Evolutionary conservation across 192 early-diverging fungal genomes (phyloP), one percentile per base, ranked within the genome.

Genomic region (Linnemannia schmuckeri): DNA sequence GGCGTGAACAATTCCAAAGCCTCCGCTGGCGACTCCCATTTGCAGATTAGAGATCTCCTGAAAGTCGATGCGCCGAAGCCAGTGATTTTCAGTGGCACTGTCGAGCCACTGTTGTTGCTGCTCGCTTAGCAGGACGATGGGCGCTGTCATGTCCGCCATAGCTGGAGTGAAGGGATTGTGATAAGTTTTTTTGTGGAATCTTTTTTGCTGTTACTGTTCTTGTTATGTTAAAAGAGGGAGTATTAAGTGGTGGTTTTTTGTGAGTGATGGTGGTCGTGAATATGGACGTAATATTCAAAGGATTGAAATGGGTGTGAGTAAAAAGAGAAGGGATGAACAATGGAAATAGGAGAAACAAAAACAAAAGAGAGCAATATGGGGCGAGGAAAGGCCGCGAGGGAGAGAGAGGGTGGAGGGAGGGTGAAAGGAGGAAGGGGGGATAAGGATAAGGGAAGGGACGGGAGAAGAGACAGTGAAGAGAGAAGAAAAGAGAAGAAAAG

Each of bases 71-170:
- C 66, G 85, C 4, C 85, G 75, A 30, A 87, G 78, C 35, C 81
- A 80, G n/a, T 75, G 78, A 49, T 76, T 77, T 2, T 81, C 70
- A 22, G 81, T 75, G 76, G 76, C 85, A 18, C 54, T 73, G 6
- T 87, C 85, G 72, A 87, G 85, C 85, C 85, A 87, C 41, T 87
- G 85, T 52, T 81, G 79, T 41, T 87, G 79, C 75, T 78, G 78
- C 40, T 81, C 85, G 49, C 70, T 87, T 27, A 87, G 69, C 63
- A 87, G 72, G 70, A 87, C 79, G 44, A 87, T 76, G 68, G 85
- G 76, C 33, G 85, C 85, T 61, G 85, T 87, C 40, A 35, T 75
- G 75, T 87, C 85, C 15, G 79, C 76, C 85, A 87, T 87, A 52
- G 30, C 49, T 27, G 70, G 30, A 24, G 46, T 27, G 46, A 66